phyloP scores from a whole-genome alignment of 306 rosid species.

The Rosa persica region DNA sequence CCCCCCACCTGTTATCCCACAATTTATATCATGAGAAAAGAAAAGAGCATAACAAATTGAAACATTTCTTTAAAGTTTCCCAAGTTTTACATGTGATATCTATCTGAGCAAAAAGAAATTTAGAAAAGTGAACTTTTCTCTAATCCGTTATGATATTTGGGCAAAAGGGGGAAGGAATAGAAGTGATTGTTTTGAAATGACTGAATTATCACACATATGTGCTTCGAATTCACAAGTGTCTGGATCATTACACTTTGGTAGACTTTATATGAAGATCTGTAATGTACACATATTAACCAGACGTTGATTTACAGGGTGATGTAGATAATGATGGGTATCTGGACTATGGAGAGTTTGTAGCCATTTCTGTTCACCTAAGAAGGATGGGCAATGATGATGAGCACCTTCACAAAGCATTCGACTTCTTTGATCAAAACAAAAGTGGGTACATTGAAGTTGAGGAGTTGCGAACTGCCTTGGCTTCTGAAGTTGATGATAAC shows the following conservation, averaged over 20 bases:
- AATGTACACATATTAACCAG: conserved; percentile 29
- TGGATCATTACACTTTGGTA: not conserved
- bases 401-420: conserved; percentile 82
- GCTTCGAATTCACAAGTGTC: not conserved
- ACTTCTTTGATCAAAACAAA: conserved; percentile 73
- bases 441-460: conserved; percentile 79
- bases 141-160: not conserved
- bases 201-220: not conserved
- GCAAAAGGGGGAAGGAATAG: not conserved
- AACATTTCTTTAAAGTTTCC: not conserved
- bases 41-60: not conserved
- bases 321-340: conserved; percentile 80
- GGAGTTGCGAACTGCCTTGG: conserved; percentile 63
- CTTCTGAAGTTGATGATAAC: conserved; percentile 54
- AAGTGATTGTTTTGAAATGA: conserved; percentile 1
- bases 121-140: not conserved
- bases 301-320: conserved; percentile 70
- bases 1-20: not conserved
- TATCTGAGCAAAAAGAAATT: not conserved
- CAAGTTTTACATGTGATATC: not conserved
- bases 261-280: not conserved
- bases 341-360: conserved; percentile 85
- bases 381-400: conserved; percentile 75
- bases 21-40: not conserved
- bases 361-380: conserved; percentile 80